These are phyloP conservation scores for Thymus mandschuricus DNA, from an alignment of 257 asterid genomes.

Conservation along the genomic window DNA sequence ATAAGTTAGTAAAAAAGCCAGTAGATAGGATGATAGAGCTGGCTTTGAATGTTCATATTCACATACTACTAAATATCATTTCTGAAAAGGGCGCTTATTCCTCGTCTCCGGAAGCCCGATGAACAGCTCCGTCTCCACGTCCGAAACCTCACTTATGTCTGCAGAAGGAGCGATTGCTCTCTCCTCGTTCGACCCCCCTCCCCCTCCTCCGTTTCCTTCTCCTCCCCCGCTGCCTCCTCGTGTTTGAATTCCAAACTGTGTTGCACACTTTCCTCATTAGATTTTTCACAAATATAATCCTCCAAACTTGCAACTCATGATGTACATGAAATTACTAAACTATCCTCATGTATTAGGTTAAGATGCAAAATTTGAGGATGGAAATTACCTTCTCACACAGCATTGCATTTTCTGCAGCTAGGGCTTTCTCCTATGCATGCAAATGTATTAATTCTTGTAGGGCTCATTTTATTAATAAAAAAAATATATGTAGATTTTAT, in stretches of 20 bases:
- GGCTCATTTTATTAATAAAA: not conserved
- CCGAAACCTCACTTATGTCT: constrained; percentile 72
- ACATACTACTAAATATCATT: constrained; percentile 19
- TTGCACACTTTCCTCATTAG: not conserved
- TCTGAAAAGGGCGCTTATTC: constrained; percentile 44
- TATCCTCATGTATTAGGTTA: not conserved
- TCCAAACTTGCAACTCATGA: not conserved
- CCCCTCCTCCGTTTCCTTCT: constrained; percentile 3
- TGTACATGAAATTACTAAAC: too few species aligned
- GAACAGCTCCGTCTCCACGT: constrained; percentile 86
- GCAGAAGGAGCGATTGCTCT: constrained; percentile 32
- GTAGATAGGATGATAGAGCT: not conserved
- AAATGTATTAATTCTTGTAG: not conserved
- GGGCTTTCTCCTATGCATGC: constrained; percentile 60
- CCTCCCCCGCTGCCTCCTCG: constrained; percentile 13
- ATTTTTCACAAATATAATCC: not conserved
- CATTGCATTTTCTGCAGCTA: constrained; percentile 75
- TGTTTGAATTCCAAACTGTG: constrained; percentile 48
- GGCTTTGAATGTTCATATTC: not conserved
- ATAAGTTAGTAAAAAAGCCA: constrained; percentile 20
- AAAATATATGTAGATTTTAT: not conserved
- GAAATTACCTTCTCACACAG: constrained; percentile 67
- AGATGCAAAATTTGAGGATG: not conserved
- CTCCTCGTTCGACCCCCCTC: constrained; percentile 41
- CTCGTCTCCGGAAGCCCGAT: constrained; percentile 80